A percentile compares a stretch with the other conserved stretches of the same genome.
These are phyloP conservation scores for Combretum micranthum DNA, from an alignment of 345 rosid species.

Conservation along the genomic window DNA sequence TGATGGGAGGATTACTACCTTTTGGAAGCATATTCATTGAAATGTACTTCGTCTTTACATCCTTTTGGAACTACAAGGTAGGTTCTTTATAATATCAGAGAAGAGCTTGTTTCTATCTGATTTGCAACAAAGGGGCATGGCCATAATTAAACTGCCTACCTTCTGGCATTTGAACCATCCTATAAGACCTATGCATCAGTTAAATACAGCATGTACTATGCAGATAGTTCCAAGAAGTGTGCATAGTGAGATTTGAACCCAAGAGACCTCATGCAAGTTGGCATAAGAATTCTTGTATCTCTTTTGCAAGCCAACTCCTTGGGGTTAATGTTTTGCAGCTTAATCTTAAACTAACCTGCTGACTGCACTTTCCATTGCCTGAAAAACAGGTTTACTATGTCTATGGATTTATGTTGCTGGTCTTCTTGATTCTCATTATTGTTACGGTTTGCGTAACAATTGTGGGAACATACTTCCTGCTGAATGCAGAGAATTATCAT, in stretches of 20 bases:
- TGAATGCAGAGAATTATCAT: slow-evolving; percentile 93
- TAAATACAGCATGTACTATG: too few relatives aligned
- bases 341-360: background rate
- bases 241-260: too few relatives aligned
- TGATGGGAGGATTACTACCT: slow-evolving; percentile 92
- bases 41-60: slow-evolving; percentile 96
- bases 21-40: slow-evolving; percentile 96
- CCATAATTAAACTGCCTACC: too few relatives aligned
- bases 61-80: slow-evolving; percentile 99
- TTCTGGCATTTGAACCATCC: background rate
- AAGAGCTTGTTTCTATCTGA: background rate
- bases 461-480: slow-evolving; percentile 86
- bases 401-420: slow-evolving; percentile 86
- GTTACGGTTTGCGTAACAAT: slow-evolving; percentile 91
- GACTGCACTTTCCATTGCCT: background rate
- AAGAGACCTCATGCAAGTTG: too few relatives aligned
- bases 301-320: too few relatives aligned
- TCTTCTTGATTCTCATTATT: slow-evolving; percentile 76
- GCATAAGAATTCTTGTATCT: too few relatives aligned
- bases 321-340: too few relatives aligned
- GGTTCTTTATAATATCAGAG: background rate
- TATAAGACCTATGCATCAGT: too few relatives aligned
- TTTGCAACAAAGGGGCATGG: too few relatives aligned
- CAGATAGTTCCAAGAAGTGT: too few relatives aligned
- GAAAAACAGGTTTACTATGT: slow-evolving; percentile 79